Percentiles rank a stretch among this genome's conserved stretches.
Conservation (phyloP, 768 basidiomycete genomes). For the Tephrocybe rancida region DNA sequence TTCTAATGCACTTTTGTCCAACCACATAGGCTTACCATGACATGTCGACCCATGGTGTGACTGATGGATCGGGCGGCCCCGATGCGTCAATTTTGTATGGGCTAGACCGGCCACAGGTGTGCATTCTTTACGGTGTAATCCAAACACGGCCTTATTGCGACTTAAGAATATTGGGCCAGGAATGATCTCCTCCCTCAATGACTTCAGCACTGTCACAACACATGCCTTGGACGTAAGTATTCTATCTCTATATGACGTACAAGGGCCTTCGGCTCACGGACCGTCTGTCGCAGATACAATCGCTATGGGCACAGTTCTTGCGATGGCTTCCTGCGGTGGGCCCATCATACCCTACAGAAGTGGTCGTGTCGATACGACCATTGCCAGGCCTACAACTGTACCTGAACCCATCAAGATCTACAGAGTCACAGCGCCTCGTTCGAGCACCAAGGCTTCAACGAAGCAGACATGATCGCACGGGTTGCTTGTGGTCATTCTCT, state of each 20-base stretch:
- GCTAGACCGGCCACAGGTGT: slow-evolving; percentile 18
- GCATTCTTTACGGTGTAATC: not conserved
- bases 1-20: not conserved
- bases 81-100: slow-evolving; percentile 30
- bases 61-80: slow-evolving; percentile 27
- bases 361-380: slow-evolving; percentile 34
- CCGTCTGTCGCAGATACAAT: slow-evolving; percentile 29
- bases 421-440: slow-evolving; percentile 27
- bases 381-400: slow-evolving; percentile 29
- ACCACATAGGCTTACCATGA: slow-evolving; percentile 24
- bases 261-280: too few species aligned
- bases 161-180: not conserved
- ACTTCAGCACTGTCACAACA: not conserved
- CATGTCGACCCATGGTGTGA: slow-evolving; percentile 23
- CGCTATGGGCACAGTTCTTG: slow-evolving; percentile 29
- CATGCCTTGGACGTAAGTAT: not conserved
- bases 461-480: slow-evolving; percentile 33
- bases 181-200: not conserved
- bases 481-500: slow-evolving; percentile 37
- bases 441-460: slow-evolving; percentile 28
- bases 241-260: not conserved
- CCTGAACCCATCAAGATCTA: slow-evolving; percentile 29
- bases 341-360: slow-evolving; percentile 31
- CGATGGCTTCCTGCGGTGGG: slow-evolving; percentile 31
- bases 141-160: not conserved